phyloP scores from a whole-genome alignment of 495 filamentous ascomycete species.

The Penicillium subrubescens region DNA sequence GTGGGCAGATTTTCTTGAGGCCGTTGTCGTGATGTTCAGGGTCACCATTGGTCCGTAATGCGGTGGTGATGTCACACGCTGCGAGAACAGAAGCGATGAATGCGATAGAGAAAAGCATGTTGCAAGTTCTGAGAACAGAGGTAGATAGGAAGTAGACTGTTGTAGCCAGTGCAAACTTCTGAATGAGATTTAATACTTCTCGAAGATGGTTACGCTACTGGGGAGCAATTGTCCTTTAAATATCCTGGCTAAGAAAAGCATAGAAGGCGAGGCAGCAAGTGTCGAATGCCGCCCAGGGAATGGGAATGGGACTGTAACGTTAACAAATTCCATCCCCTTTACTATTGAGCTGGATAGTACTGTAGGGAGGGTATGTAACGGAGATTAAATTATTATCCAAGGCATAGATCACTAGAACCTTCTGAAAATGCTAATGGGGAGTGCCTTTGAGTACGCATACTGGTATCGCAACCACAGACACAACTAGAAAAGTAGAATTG shows the following conservation, averaged over 20 bases:
- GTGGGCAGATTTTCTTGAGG: background rate
- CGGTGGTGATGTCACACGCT: background rate
- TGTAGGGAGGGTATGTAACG: no score
- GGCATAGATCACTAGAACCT: no score
- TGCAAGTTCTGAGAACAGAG: background rate
- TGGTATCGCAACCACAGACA: no score
- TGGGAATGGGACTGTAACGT: no score
- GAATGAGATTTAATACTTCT: background rate
- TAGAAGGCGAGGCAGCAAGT: no score
- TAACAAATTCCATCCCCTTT: no score
- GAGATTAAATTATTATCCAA: no score
- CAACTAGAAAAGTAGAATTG: no score
- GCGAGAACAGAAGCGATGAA: background rate
- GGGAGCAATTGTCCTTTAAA: background rate
- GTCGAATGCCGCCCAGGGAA: no score
- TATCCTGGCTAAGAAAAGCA: background rate
- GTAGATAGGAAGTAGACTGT: background rate
- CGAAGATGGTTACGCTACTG: background rate
- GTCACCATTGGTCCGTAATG: background rate
- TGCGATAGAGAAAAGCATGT: background rate
- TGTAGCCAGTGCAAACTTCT: background rate
- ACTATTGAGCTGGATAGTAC: no score
- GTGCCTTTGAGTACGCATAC: no score
- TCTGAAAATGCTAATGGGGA: no score
- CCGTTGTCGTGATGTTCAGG: background rate